Evolutionary conservation across 768 basidiomycete genomes (phyloP), one percentile per base, ranked within the genome.

Genomic region (Termitomyces titanicus): DNA sequence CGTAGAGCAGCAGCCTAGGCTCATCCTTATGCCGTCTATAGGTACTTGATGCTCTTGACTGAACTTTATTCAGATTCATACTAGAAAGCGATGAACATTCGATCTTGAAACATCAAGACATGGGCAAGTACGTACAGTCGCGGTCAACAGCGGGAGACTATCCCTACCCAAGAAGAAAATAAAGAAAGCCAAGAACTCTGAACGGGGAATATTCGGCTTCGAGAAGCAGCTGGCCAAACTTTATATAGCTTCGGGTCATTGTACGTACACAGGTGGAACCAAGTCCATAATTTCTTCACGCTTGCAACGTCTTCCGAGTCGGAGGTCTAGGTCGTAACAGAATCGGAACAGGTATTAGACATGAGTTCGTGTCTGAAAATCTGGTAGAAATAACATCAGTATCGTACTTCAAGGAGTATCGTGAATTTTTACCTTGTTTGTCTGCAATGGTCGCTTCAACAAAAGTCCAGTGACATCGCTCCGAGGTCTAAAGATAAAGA

Each of bases 381-480:
- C 35, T 49, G 25, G 10, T 38, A 1, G n/a, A 18, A n/a, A 34
- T 37, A 22, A 48, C 15, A 25, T 27, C 48, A 49, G 17, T 38
- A 25, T 11, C 37, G 7, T 6, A 12, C 24, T 37, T 24, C 10
- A 8, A 25, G 9, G 17, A 11, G 24, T 22, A 17, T 37, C 17
- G 3, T n/a, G 24, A 2, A 34, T 8, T 42, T 62, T 52, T 17
- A 63, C 64, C 39, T 50, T 45, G 59, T 42, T 63, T 66, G 15
- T 52, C 62, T 33, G 53, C 47, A 1, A 64, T 59, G 15, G 64
- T 61, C 5, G 24, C 55, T 51, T 66, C 67, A 13, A 61, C 63
- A 53, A 63, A 66, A n/a, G 43, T 59, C 65, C 64, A 65, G 22
- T 62, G 57, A 17, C 53, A 66, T 10, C 38, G 49, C 20, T 66